Percentiles rank a stretch among this genome's conserved stretches.
These are phyloP conservation scores for Phytopythium litorale DNA, from an alignment of 352 stramenopile genomes.

Conservation along the genomic window DNA sequence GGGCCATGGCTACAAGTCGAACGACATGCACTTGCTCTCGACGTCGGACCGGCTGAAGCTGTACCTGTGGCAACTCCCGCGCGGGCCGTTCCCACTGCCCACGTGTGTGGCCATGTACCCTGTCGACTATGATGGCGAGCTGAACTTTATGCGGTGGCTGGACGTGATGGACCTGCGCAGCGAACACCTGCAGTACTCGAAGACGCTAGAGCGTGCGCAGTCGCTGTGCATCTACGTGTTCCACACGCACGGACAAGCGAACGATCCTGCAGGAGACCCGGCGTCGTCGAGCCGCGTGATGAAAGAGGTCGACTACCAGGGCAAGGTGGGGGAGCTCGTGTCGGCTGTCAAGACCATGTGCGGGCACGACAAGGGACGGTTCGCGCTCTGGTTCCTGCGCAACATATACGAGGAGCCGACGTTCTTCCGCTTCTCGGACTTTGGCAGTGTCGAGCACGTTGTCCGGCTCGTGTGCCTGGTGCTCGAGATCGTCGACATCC, in stretches of 20 bases:
- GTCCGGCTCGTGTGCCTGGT: constrained; percentile 77
- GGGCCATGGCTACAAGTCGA: constrained; percentile 82
- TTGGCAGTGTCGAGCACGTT: constrained; percentile 78
- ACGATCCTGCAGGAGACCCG: constrained; percentile 42
- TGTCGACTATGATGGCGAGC: constrained; percentile 57
- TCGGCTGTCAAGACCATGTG: constrained; percentile 86
- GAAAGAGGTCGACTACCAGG: constrained; percentile 81
- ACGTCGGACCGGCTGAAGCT: constrained; percentile 65
- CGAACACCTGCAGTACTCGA: constrained; percentile 68
- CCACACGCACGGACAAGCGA: constrained; percentile 71
- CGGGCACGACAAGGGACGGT: constrained; percentile 81
- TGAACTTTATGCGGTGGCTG: constrained; percentile 72
- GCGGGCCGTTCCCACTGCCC: constrained; percentile 60
- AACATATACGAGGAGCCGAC: constrained; percentile 79
- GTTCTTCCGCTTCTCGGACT: constrained; percentile 84
- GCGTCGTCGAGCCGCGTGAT: constrained; percentile 33
- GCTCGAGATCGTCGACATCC: constrained; percentile 78
- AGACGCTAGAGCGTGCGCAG: constrained; percentile 79
- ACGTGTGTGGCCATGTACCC: constrained; percentile 66
- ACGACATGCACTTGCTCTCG: constrained; percentile 63
- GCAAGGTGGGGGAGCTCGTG: constrained; percentile 77
- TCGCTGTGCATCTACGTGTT: constrained; percentile 83
- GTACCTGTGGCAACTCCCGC: constrained; percentile 82
- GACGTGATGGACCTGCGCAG: constrained; percentile 76
- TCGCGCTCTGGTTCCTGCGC: constrained; percentile 75